These are phyloP conservation scores for Obba rivulosa DNA, from an alignment of 768 basidiomycete genomes.

Conservation along the genomic window DNA sequence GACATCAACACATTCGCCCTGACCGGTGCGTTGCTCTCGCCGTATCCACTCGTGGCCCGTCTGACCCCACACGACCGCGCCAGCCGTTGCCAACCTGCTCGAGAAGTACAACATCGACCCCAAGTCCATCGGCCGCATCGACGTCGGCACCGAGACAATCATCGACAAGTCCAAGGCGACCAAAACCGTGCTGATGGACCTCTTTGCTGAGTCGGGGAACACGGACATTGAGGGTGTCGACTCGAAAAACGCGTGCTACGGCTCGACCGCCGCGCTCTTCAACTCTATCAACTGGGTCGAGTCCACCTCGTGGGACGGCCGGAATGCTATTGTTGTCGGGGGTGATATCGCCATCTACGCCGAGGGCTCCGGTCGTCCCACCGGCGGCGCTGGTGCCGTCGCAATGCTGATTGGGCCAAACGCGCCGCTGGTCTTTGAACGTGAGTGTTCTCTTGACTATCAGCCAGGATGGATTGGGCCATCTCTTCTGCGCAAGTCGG, in stretches of 20 bases:
- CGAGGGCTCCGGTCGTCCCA: conserved; percentile 90
- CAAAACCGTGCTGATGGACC: conserved; percentile 98
- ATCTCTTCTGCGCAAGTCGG: too few species aligned
- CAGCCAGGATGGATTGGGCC: background rate
- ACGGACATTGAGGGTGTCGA: conserved; percentile 98
- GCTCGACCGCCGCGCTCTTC: conserved; percentile 97
- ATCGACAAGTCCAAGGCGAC: conserved; percentile 99
- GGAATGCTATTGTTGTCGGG: conserved; percentile 93
- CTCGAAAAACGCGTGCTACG: conserved; percentile 99
- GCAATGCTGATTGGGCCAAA: conserved; percentile 96
- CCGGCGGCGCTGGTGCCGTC: conserved; percentile 93
- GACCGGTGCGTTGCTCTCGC: conserved; percentile 51
- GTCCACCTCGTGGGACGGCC: conserved; percentile 92
- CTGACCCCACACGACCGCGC: background rate
- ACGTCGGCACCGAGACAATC: conserved; percentile 98
- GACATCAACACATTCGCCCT: conserved; percentile 98
- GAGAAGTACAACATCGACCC: conserved; percentile 96
- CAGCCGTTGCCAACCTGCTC: conserved; percentile 85
- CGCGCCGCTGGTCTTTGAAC: conserved; percentile 91
- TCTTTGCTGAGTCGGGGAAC: conserved; percentile 91
- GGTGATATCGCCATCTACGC: conserved; percentile 99
- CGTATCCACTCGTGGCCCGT: background rate
- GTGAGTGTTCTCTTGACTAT: conserved; percentile 47
- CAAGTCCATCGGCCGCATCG: conserved; percentile 92
- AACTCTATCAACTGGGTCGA: conserved; percentile 99